Conservation (phyloP, 225 moss, liverwort and hornwort genomes). For the Physcomitrellopsis africana region DNA sequence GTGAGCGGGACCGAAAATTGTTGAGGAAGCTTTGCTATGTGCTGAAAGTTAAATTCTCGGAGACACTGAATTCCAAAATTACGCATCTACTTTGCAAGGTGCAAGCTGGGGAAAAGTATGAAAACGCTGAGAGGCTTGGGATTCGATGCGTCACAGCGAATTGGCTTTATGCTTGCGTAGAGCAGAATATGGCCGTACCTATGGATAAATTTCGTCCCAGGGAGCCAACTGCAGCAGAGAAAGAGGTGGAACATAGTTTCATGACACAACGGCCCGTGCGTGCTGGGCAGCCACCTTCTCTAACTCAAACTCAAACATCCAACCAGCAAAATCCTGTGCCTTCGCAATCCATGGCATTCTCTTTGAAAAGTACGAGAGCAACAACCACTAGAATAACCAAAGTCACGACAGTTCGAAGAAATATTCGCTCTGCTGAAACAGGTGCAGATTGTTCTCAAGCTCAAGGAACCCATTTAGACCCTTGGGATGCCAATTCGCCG, state of each 20-base stretch:
- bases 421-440: constrained; percentile 41
- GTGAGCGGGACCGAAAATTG: constrained; percentile 71
- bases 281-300: constrained; percentile 36
- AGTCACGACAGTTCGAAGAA: constrained; percentile 34
- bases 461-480: constrained; percentile 63
- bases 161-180: constrained; percentile 80
- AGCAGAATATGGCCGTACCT: constrained; percentile 60
- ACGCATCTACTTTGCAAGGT: constrained; percentile 91
- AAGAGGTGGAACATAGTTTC: constrained; percentile 66
- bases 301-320: constrained; percentile 44
- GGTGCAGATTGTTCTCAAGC: constrained; percentile 61
- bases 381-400: constrained; percentile 37
- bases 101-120: constrained; percentile 85
- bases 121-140: constrained; percentile 71
- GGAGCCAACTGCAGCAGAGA: constrained; percentile 71
- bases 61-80: constrained; percentile 64
- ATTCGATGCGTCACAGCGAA: constrained; percentile 66
- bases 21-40: constrained; percentile 78
- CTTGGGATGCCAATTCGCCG: constrained; percentile 90
- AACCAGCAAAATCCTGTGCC: constrained; percentile 35
- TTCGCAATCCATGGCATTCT: constrained; percentile 43
- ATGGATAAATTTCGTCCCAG: constrained; percentile 63
- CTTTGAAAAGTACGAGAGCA: constrained; percentile 38
- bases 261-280: constrained; percentile 67
- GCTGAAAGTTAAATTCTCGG: constrained; percentile 69